A percentile compares a stretch with the other conserved stretches of the same genome.
Evolutionary conservation across 1,284 basidiomycete species (phyloP).

Genomic region (Trametes polyzona): DNA sequence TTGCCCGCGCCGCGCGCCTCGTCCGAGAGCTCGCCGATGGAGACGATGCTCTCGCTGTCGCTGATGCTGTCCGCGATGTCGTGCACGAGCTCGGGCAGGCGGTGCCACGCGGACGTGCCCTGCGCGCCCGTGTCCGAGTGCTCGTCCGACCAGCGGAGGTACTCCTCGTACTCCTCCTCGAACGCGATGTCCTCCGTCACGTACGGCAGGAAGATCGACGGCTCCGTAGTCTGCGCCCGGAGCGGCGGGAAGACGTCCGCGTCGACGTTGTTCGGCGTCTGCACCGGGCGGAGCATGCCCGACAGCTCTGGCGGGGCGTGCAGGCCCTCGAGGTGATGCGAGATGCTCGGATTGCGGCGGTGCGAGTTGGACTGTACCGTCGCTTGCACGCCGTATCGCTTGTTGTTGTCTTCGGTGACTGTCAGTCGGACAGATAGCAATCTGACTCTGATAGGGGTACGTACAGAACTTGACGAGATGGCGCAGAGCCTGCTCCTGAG

Average conservation of each 20-base stretch:
- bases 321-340: constrained; percentile 76
- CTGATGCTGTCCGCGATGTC: constrained; percentile 82
- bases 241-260: constrained; percentile 83
- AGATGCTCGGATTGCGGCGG: constrained; percentile 77
- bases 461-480: constrained; percentile 94
- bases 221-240: constrained; percentile 81
- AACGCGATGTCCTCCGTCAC: constrained; percentile 86
- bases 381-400: constrained; percentile 76
- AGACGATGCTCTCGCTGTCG: constrained; percentile 88
- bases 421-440: background rate
- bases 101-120: constrained; percentile 74
- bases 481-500: constrained; percentile 95
- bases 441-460: constrained; percentile 30
- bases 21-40: constrained; percentile 84
- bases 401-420: constrained; percentile 66
- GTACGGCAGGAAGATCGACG: constrained; percentile 83
- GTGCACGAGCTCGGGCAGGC: constrained; percentile 69
- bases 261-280: constrained; percentile 77
- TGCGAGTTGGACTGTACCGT: constrained; percentile 62
- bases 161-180: constrained; percentile 88
- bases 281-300: constrained; percentile 71
- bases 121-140: constrained; percentile 45
- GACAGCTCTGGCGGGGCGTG: constrained; percentile 76
- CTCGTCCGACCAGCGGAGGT: constrained; percentile 73
- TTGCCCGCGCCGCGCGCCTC: constrained; percentile 67